Evolutionary conservation across 2,329 filamentous ascomycete species (phyloP).

Genomic region (Xylariomycetidae sp.): DNA sequence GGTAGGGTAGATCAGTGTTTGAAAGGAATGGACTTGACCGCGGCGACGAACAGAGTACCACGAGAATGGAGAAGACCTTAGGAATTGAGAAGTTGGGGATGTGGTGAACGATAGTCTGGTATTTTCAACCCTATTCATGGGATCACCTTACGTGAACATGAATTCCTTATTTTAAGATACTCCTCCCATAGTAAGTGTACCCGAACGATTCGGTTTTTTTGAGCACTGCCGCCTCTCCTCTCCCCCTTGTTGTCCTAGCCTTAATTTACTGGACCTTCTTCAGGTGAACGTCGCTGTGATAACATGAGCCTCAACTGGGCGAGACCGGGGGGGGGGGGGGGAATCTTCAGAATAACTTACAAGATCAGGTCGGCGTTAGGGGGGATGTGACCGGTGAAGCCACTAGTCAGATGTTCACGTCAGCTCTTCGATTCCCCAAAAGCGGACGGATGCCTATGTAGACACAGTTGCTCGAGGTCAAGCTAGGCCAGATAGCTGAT

Average conservation of each 20-base stretch:
- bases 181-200: not conserved
- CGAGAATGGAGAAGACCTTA: too few relatives aligned
- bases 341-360: slow-evolving; percentile 4
- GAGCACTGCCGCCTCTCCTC: too few relatives aligned
- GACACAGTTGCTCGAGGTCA: too few relatives aligned
- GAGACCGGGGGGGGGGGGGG: not conserved
- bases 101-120: slow-evolving; percentile 1
- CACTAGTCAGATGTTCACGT: slow-evolving; percentile 10
- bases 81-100: too few relatives aligned
- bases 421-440: slow-evolving; percentile 7
- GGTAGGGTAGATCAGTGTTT: too few relatives aligned
- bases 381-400: slow-evolving; percentile 23
- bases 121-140: not conserved
- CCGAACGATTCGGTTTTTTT: not conserved
- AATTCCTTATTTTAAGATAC: not conserved
- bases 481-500: too few relatives aligned
- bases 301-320: too few relatives aligned
- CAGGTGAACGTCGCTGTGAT: slow-evolving; percentile 10
- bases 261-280: slow-evolving; percentile 8
- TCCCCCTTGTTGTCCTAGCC: too few relatives aligned
- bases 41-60: too few relatives aligned
- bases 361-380: slow-evolving; percentile 17
- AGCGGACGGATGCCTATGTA: too few relatives aligned
- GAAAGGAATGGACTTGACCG: too few relatives aligned
- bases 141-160: not conserved